Evolutionary conservation across 2,329 filamentous ascomycete genomes (phyloP).

Genomic region (Diaporthe sp.): DNA sequence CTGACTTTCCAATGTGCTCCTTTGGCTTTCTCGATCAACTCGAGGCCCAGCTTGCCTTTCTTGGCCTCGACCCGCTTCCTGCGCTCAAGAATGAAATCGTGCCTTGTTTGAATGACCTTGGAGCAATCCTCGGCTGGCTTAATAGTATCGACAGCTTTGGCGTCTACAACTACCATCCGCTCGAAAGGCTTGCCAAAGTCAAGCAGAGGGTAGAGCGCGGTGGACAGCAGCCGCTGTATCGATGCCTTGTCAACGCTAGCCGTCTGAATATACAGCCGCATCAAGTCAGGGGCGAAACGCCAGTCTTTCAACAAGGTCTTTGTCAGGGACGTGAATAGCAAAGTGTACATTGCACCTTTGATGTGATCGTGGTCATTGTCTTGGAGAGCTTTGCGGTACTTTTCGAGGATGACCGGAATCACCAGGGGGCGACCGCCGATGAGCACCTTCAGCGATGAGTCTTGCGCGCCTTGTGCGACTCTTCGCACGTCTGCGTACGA

Average conservation of each 20-base stretch:
- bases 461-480: slow-evolving; percentile 90
- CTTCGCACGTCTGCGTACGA: slow-evolving; percentile 96
- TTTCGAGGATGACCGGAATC: slow-evolving; percentile 87
- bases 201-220: slow-evolving; percentile 86
- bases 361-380: slow-evolving; percentile 89
- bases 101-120: slow-evolving; percentile 74
- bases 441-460: slow-evolving; percentile 92
- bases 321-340: slow-evolving; percentile 89
- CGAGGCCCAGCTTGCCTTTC: slow-evolving; percentile 84
- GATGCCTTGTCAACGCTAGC: slow-evolving; percentile 93
- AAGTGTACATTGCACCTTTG: slow-evolving; percentile 92
- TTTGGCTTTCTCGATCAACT: slow-evolving; percentile 83
- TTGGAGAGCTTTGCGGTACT: slow-evolving; percentile 83
- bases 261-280: slow-evolving; percentile 90
- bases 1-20: slow-evolving; percentile 97
- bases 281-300: slow-evolving; percentile 92
- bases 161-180: slow-evolving; percentile 85
- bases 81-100: slow-evolving; percentile 81
- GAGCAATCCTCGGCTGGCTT: slow-evolving; percentile 76
- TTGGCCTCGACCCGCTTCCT: slow-evolving; percentile 84
- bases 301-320: slow-evolving; percentile 93
- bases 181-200: slow-evolving; percentile 94
- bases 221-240: slow-evolving; percentile 88
- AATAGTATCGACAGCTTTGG: slow-evolving; percentile 78
- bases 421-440: slow-evolving; percentile 90